These are phyloP conservation scores for Rheum nobile DNA, from an alignment of 148 eudicot species.

Conservation along the genomic window DNA sequence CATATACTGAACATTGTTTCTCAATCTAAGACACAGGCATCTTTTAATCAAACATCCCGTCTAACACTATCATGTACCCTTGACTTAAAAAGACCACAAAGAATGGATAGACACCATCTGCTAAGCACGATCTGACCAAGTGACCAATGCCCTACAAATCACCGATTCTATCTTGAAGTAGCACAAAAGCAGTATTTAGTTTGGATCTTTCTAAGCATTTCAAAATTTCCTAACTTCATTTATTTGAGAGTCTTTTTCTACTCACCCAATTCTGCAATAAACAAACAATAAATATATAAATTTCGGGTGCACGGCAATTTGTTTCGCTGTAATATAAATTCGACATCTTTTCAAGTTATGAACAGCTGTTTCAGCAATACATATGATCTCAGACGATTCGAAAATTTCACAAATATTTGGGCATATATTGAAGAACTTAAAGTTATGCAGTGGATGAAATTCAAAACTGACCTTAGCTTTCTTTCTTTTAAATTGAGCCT, in stretches of 20 bases:
- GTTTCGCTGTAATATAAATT: background rate
- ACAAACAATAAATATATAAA: background rate
- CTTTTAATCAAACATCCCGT: too few relatives aligned
- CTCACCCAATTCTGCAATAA: background rate
- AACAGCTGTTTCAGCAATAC: background rate
- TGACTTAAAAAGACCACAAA: too few relatives aligned
- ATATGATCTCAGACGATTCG: background rate
- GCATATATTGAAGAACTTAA: too few relatives aligned
- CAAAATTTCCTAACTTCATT: background rate
- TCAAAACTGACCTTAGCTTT: constrained; percentile 45
- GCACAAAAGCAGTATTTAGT: too few relatives aligned
- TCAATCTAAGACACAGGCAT: too few relatives aligned
- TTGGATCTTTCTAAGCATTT: too few relatives aligned
- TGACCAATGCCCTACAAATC: too few relatives aligned
- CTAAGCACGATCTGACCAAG: too few relatives aligned
- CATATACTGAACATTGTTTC: too few relatives aligned
- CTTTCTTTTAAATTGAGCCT: constrained; percentile 66
- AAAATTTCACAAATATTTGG: background rate
- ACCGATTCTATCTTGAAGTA: too few relatives aligned
- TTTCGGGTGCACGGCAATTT: background rate
- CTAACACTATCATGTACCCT: too few relatives aligned
- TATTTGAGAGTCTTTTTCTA: background rate
- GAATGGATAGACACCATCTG: too few relatives aligned
- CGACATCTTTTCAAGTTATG: background rate
- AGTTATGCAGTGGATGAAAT: background rate